Base-by-base conservation (phyloP, 306 rosid species). In the Acmispon strigosus region DNA sequence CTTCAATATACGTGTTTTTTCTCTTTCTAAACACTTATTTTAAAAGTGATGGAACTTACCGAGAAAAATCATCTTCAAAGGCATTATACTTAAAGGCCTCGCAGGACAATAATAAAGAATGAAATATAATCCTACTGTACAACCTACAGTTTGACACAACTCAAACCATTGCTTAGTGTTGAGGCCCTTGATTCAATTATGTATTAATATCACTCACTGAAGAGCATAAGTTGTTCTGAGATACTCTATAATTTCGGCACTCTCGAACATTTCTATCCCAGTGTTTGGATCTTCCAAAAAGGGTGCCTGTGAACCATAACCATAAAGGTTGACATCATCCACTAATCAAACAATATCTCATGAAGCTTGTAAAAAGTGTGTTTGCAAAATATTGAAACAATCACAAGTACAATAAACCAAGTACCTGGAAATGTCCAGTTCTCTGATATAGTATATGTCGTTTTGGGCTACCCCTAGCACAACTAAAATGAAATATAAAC, bases 231-330 rank as follows among this genome's bases (percentile, higher is more conserved):
- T 95, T 69, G 96, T 89, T 82, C 45, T 81, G 41, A 95, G 77
- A 81, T 95, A 95, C 54, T 95, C 97, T 24, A 84, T 66, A 66
- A 95, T 91, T 43, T 95, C 99, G 29, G 97, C 97, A 82, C 99
- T 95, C 77, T 95, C 99, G 66, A 84, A 95, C 99, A 91, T 95
- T 69, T 80, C 80, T 75, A 95, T 80, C 48, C 97, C 99, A 2
- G 99, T 95, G 84, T 95, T 95, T 32, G 97, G 97, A 89, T 91
- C 99, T 81, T 86, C 92, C 72, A 95, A 65, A 79, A 76, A 91
- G 19, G 99, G 97, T 32, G 82, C 97, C 99, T 95, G 89, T 56
- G 58, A 72, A 76, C 16, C 76, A 70, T 52, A 54, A 39, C 37
- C 74, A 79, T 55, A 18, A 62, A 27, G 47, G 29, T 58, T 54